A percentile compares a stretch with the other conserved stretches of the same genome.
These are phyloP conservation scores for Ophiostoma ulmi DNA, from an alignment of 2,329 filamentous ascomycete genomes.

Conservation along the genomic window DNA sequence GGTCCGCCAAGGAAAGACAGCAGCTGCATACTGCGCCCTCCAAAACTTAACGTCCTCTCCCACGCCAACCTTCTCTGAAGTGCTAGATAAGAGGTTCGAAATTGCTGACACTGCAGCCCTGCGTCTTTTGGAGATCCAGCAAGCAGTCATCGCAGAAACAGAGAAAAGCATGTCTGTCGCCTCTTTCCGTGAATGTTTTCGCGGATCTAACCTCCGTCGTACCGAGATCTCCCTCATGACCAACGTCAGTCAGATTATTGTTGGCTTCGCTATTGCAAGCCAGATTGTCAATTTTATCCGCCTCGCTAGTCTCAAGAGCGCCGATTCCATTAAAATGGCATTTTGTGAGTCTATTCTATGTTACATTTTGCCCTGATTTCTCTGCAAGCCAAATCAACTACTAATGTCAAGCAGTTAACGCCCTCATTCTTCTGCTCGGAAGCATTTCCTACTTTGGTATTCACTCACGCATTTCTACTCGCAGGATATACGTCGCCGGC, in stretches of 20 bases:
- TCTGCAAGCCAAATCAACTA: background rate
- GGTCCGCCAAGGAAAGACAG: slow-evolving; percentile 38
- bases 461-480: slow-evolving; percentile 40
- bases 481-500: slow-evolving; percentile 39
- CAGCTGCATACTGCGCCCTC: slow-evolving; percentile 21
- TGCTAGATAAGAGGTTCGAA: background rate
- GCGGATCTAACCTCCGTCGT: slow-evolving; percentile 45
- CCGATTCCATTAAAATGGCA: slow-evolving; percentile 39
- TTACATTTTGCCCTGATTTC: too few relatives aligned
- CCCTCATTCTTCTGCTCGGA: slow-evolving; percentile 35
- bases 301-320: slow-evolving; percentile 35
- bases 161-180: slow-evolving; percentile 43
- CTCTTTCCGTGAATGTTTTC: slow-evolving; percentile 49
- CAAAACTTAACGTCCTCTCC: slow-evolving; percentile 21
- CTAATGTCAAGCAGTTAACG: slow-evolving; percentile 23
- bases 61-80: background rate
- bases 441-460: slow-evolving; percentile 43
- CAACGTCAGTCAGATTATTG: slow-evolving; percentile 31
- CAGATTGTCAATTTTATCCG: slow-evolving; percentile 30
- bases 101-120: slow-evolving; percentile 27
- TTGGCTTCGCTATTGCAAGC: slow-evolving; percentile 38
- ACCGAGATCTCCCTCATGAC: slow-evolving; percentile 48
- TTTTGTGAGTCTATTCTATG: slow-evolving; percentile 25
- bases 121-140: slow-evolving; percentile 47
- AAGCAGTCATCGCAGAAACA: slow-evolving; percentile 54